These are phyloP conservation scores for Fusarium abutilonis DNA, from an alignment of 2,329 filamentous ascomycete species.

Conservation along the genomic window DNA sequence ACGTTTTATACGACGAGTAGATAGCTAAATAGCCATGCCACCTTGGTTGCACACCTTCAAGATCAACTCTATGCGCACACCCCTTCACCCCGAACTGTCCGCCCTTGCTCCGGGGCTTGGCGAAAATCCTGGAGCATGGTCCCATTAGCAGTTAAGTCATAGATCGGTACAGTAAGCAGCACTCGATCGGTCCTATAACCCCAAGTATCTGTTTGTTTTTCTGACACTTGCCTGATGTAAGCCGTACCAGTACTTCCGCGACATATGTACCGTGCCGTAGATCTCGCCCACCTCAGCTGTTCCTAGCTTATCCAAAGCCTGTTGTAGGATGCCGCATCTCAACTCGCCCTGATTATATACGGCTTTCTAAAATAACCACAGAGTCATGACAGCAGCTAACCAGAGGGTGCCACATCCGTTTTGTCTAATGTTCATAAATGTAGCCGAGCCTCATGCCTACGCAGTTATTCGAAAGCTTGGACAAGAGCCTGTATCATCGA, in stretches of 20 bases:
- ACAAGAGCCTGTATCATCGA: neutral
- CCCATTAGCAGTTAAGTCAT: conserved; percentile 25
- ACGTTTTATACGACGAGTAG: conserved; percentile 33
- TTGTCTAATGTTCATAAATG: neutral
- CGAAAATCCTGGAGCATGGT: conserved; percentile 24
- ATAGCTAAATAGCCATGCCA: conserved; percentile 12
- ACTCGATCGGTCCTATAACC: conserved; percentile 3
- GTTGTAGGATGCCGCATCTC: conserved; percentile 13
- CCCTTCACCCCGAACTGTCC: conserved; percentile 30
- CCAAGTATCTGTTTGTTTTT: conserved; percentile 5
- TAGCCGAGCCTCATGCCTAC: conserved; percentile 25
- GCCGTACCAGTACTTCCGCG: conserved; percentile 3
- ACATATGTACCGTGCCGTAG: neutral
- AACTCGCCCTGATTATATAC: conserved; percentile 8
- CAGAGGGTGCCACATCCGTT: neutral
- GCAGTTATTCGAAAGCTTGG: conserved; percentile 6
- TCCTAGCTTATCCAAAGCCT: conserved; percentile 20
- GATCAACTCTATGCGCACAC: conserved; percentile 28
- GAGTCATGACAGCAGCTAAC: neutral
- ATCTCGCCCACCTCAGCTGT: conserved; percentile 14
- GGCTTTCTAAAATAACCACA: conserved; percentile 20
- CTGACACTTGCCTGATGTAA: conserved; percentile 31
- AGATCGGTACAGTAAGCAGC: conserved; percentile 20
- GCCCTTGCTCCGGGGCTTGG: conserved; percentile 28
- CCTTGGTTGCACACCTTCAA: conserved; percentile 24